These are phyloP conservation scores for Yarrowia sp. DNA, from an alignment of 805 yeast genomes.

Conservation along the genomic window DNA sequence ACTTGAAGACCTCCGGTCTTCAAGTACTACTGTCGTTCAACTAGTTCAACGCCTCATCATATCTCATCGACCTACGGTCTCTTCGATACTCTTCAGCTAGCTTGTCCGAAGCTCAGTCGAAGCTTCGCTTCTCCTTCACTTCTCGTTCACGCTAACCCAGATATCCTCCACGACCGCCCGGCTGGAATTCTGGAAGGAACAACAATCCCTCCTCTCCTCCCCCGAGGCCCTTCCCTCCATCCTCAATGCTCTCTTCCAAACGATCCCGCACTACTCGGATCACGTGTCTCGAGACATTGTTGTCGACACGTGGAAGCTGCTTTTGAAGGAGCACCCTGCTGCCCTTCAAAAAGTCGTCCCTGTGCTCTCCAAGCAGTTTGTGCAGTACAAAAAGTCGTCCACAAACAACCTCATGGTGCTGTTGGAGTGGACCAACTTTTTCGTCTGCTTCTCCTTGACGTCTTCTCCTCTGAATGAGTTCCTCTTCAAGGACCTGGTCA, in stretches of 20 bases:
- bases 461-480: not conserved
- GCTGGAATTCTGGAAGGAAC: conserved; percentile 14
- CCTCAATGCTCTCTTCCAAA: not conserved
- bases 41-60: too few relatives aligned
- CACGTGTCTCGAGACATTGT: conserved; percentile 23
- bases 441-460: not conserved
- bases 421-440: conserved; percentile 2
- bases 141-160: not conserved
- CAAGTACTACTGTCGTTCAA: too few relatives aligned
- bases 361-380: not conserved
- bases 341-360: not conserved
- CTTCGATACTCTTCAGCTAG: too few relatives aligned
- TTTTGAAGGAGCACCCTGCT: not conserved
- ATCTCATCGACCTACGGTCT: too few relatives aligned
- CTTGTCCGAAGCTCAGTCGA: too few relatives aligned
- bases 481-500: not conserved
- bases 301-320: not conserved
- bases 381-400: not conserved
- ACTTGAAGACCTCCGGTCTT: too few relatives aligned
- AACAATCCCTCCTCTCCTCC: not conserved
- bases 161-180: conserved; percentile 14
- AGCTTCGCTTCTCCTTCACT: not conserved
- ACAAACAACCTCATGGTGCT: conserved; percentile 11
- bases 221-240: conserved; percentile 6
- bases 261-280: conserved; percentile 9